Evolutionary conservation across 768 basidiomycete genomes (phyloP), one percentile per base, ranked within the genome.

Genomic region (Cystofilobasidium ferigula): DNA sequence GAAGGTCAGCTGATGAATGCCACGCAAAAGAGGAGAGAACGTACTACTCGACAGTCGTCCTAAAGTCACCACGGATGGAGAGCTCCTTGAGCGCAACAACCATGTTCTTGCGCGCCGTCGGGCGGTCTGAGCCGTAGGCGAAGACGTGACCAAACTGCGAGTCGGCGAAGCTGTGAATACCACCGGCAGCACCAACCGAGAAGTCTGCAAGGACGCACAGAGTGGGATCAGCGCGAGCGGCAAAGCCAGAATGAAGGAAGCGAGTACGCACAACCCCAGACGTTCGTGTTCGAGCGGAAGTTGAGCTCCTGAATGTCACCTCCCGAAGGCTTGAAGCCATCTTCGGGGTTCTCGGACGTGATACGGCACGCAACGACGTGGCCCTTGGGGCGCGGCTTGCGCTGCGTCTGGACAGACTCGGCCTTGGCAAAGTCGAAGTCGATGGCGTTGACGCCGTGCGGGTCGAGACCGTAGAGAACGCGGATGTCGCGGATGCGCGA

Each of bases 141-240:
- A 99, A 99, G 74, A 98, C 97, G 75, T 99, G 95, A 62, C 95
- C 95, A 73, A 99, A 98, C 72, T 99, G 95, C 12, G 94, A 98
- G 77, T 99, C 95, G 47, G 95, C 95, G 72, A 92, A 98, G 45
- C 38, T 93, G 78, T 99, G 95, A 62, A 99, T 83, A 76, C 94
- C 95, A 75, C 95, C 95, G 13, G 93, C 87, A 18, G 87, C 86
- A 51, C 84, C 85, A 72, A 99, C 95, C 20, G 95, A 98, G 82
- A 99, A 99, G 79, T 99, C 62, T 63, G 53, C 13, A 13, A 24
- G 22, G n/a, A 22, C 13, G 34, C 30, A 26, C 3, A 5, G 18
- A 26, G 22, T 16, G 6, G 34, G 22, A 26, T 35, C 1, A 20
- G 22, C 2, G 34, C 38, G 30, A 53, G 42, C 48, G 0, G 20